Evolutionary conservation across 1,284 basidiomycete genomes (phyloP).

Genomic region (Cryptococcus sp.): DNA sequence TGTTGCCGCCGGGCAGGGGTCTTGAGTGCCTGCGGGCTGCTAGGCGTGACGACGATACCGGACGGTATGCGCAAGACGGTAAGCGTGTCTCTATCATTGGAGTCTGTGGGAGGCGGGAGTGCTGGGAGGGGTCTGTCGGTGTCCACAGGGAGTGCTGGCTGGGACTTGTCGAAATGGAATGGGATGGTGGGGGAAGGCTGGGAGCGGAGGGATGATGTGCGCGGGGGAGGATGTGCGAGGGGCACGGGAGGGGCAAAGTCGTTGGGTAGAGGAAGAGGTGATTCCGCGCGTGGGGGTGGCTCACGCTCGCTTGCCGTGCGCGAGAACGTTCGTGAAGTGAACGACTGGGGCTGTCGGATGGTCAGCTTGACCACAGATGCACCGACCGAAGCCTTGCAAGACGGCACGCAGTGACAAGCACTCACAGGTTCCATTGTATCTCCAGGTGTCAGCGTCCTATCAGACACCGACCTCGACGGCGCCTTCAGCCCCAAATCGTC

Average conservation of each 20-base stretch:
- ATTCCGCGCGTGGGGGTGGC: conserved; percentile 1
- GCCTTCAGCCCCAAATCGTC: conserved; percentile 26
- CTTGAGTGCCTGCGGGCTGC: conserved; percentile 28
- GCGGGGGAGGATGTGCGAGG: conserved; percentile 1
- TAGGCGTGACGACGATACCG: conserved; percentile 43
- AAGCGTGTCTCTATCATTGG: conserved; percentile 1
- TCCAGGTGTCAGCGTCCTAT: not conserved
- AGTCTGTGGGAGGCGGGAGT: conserved; percentile 13
- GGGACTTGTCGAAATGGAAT: conserved; percentile 12
- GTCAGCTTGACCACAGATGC: conserved; percentile 6
- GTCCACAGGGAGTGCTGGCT: conserved; percentile 21
- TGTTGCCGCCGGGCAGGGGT: conserved; percentile 1
- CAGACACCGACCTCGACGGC: not conserved
- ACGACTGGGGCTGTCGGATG: conserved; percentile 8
- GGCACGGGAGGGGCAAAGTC: not conserved
- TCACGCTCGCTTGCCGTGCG: conserved; percentile 26
- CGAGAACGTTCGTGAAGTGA: conserved; percentile 20
- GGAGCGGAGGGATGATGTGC: conserved; percentile 8
- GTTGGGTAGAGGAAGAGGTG: conserved; percentile 2
- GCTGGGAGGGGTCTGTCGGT: conserved; percentile 34
- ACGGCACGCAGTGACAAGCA: not conserved
- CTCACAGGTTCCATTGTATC: conserved; percentile 7
- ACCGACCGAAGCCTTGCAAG: not conserved
- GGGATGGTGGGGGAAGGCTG: conserved; percentile 1
- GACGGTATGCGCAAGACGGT: conserved; percentile 16